A percentile compares a stretch with the other conserved stretches of the same genome.
These are phyloP conservation scores for Aspergillus campestris DNA, from an alignment of 495 filamentous ascomycete genomes.

Conservation along the genomic window DNA sequence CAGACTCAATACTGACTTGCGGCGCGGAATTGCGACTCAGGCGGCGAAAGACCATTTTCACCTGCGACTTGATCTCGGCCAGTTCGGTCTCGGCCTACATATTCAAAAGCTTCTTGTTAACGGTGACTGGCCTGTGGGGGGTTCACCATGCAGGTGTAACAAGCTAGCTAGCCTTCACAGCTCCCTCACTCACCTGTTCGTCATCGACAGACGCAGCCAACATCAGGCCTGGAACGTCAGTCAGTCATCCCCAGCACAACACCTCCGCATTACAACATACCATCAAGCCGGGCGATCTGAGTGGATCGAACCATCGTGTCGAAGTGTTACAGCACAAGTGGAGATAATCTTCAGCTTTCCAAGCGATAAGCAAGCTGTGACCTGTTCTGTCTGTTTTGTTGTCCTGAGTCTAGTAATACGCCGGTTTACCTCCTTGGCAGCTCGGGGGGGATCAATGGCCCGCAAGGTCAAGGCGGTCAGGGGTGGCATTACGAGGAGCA, in stretches of 20 bases:
- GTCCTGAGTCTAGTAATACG: background rate
- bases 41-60: conserved; percentile 80
- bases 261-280: conserved; percentile 39
- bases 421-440: too few relatives aligned
- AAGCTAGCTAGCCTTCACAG: too few relatives aligned
- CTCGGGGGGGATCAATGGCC: conserved; percentile 24
- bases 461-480: conserved; percentile 27
- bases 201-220: conserved; percentile 93
- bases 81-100: conserved; percentile 63
- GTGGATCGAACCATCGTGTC: conserved; percentile 91
- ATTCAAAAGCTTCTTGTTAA: conserved; percentile 3
- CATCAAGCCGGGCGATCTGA: conserved; percentile 87
- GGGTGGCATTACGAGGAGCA: conserved; percentile 22
- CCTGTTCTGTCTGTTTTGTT: conserved; percentile 2
- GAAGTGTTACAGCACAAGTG: background rate
- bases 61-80: conserved; percentile 79
- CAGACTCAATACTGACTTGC: conserved; percentile 86
- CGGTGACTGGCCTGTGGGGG: too few relatives aligned
- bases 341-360: conserved; percentile 8
- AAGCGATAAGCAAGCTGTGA: conserved; percentile 4
- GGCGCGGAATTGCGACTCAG: conserved; percentile 80
- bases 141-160: too few relatives aligned
- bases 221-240: conserved; percentile 58
- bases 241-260: background rate
- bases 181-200: conserved; percentile 49